Evolutionary conservation across 331 rosid species (phyloP).

Genomic region (Telfairia occidentalis): DNA sequence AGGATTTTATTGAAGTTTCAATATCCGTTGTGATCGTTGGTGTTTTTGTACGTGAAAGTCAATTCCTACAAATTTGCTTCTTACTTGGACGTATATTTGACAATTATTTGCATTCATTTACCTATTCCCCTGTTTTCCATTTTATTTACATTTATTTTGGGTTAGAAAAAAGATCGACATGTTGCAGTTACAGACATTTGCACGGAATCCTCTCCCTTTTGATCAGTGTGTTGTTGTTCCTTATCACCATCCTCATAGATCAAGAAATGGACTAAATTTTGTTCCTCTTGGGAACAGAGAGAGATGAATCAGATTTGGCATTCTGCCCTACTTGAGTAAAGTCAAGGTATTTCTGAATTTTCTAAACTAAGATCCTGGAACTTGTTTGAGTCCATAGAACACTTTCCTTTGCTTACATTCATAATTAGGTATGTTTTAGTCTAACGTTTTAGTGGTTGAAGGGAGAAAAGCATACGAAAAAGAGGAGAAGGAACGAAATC

Average conservation of each 20-base stretch:
- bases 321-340: background rate
- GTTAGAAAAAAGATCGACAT: background rate
- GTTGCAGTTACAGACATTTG: background rate
- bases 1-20: conserved; percentile 15
- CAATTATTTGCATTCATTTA: background rate
- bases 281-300: background rate
- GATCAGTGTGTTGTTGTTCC: background rate
- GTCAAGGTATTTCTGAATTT: background rate
- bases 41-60: background rate
- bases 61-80: background rate
- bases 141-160: background rate
- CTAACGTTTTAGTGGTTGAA: background rate
- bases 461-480: background rate
- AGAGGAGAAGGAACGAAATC: background rate
- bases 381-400: background rate
- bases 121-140: background rate
- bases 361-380: background rate
- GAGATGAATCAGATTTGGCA: background rate
- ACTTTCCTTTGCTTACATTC: background rate
- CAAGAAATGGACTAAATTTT: background rate
- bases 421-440: background rate
- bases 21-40: background rate
- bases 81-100: background rate
- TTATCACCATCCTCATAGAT: background rate
- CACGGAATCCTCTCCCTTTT: background rate